Base-by-base conservation (phyloP, 306 rosid species). In the Ochetophila trinervis region DNA sequence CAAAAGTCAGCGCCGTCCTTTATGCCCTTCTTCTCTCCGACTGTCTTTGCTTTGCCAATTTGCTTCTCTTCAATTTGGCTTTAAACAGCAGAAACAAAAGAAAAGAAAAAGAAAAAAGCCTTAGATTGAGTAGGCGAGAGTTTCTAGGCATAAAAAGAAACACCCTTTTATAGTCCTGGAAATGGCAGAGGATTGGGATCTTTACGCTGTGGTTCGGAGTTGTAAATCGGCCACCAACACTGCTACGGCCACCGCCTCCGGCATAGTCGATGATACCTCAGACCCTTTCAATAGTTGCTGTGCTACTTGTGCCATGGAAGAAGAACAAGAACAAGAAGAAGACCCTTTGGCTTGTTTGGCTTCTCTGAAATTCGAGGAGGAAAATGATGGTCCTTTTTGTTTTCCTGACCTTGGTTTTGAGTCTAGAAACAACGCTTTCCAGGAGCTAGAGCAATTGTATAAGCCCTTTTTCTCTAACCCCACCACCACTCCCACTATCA, bases 171-270 rank as follows among this genome's bases (percentile, higher is more conserved):
- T 16, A 16, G 2, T 19, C 2, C 54, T 36, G 35, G 54, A 45
- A 64, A 85, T 83, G 87, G 78, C 74, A 2, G 86, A 77, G 5
- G 91, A 86, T 52, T 91, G 94, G 89, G 96, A 88, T 83, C 97
- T 91, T 36, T 63, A 71, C 54, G 91, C 97, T 1, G 86, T 91
- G 17, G 94, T 91, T 6, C 58, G 94, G 44, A 74, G 94, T 42
- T 88, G 84, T 76, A 79, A 70, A 69, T 37, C 83, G 7, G 54
- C 70, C 52, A 42, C 66, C 2, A 34, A 67, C 42, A 27, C 60
- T 14, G 5, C 73, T 32, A 23, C n/a, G 7, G 19, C 63, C 53
- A 13, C 48, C 22, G 13, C 48, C 37, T 23, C 70, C 15, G 53
- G 35, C 13, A 5, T 12, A 24, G 30, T n/a, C 62, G 13, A 19